Base-by-base conservation (phyloP, 1,139 yeast genomes). In the Hansenula sp. region DNA sequence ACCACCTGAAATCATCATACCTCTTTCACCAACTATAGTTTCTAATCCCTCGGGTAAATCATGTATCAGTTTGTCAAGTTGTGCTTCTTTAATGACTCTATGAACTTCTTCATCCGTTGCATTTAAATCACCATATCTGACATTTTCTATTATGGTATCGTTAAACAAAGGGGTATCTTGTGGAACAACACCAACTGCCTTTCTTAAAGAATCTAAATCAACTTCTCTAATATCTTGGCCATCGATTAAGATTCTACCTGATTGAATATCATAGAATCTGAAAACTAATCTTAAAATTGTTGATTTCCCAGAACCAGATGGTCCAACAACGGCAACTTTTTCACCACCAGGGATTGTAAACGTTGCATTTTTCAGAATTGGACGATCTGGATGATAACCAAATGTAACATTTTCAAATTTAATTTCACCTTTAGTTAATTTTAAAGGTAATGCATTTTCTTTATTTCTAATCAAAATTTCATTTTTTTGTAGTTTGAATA, bases 1-100 rank as follows among this genome's bases (percentile, higher is more conserved):
- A 46, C 99, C 99, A 13, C 99, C 99, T 11, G 97, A 89, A 40
- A 93, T 90, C 99, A 93, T 93, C 76, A 93, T 76, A 19, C 99
- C 99, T 55, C 99, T 72, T 65, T 94, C 99, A 41, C 99, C 99
- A n/a, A 93, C 99, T 44, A 87, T 72, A 0, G 99, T 93, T 32
- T 84, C 71, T 37, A 77, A 71, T 1, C 97, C 97, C 13, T 87
- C 86, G 0, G 99, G 98, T 39, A 93, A 68, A 41, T 84, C 88
- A 7, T 65, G 57, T 18, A 94, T 74, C 38, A 91, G 68, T 18
- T 67, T 65, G 47, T 79, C 78, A 46, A 93, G 72, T 57, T 86
- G 83, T 1, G 96, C 96, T 52, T 77, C 76, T 37, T 70, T 63
- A 9, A 93, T 83, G 18, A 81, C 90, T 10, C 67, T 65, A 12